Conservation (phyloP, 2,329 filamentous ascomycete genomes). For the Ascocoryne sarcoides region DNA sequence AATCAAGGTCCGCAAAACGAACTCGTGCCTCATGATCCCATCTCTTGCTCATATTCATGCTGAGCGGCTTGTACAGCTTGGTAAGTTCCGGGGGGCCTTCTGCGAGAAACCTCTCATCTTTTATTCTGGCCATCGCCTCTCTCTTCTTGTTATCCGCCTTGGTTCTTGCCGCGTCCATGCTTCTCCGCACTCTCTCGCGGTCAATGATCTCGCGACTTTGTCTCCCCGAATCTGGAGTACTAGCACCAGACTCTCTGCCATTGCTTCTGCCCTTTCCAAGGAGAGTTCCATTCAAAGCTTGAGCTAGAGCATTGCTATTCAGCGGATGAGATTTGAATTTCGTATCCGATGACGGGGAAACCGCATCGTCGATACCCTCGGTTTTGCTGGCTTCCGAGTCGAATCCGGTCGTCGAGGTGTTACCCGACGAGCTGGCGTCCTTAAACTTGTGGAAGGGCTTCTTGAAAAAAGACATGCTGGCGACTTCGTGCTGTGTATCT, state of each 20-base stretch:
- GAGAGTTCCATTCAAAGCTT: conserved; percentile 4
- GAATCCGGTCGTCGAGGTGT: no score
- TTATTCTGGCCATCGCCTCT: conserved; percentile 22
- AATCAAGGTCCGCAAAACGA: conserved; percentile 27
- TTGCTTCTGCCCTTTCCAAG: conserved; percentile 2
- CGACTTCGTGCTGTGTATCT: not conserved
- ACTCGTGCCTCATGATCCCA: conserved; percentile 24
- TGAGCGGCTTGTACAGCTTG: conserved; percentile 25
- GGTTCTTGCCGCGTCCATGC: conserved; percentile 20
- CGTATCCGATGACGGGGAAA: no score
- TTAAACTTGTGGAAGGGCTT: conserved; percentile 23
- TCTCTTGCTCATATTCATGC: conserved; percentile 29
- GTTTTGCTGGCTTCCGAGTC: conserved; percentile 9
- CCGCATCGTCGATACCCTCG: conserved; percentile 6
- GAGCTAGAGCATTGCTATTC: no score
- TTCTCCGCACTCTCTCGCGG: conserved; percentile 16
- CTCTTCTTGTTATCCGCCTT: conserved; percentile 23
- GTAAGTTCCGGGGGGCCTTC: conserved; percentile 24
- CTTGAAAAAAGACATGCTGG: conserved; percentile 25
- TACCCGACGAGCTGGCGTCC: conserved; percentile 2
- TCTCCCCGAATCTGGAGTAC: conserved; percentile 13
- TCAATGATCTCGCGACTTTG: conserved; percentile 19
- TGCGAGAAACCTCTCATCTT: conserved; percentile 24
- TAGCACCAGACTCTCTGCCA: no score
- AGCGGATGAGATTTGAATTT: no score